Conservation (phyloP, 768 basidiomycete genomes). For the Tulasnella sp. region DNA sequence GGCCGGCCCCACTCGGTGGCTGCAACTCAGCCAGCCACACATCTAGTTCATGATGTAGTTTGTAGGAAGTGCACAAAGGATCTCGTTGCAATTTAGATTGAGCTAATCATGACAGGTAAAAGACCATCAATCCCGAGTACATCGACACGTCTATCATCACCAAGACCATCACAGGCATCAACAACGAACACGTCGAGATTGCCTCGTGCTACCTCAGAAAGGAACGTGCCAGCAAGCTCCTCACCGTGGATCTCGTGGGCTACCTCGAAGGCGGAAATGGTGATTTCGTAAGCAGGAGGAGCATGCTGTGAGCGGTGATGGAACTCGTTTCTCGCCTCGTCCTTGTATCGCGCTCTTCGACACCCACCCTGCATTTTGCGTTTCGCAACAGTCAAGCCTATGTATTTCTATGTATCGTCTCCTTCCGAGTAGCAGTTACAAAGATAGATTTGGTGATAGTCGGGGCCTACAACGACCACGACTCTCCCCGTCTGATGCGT, state of each 20-base stretch:
- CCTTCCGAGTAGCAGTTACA: not conserved
- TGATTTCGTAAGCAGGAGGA: slow-evolving; percentile 12
- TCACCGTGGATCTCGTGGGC: slow-evolving; percentile 90
- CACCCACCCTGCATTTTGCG: not conserved
- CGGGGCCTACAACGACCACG: not conserved
- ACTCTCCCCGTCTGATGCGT: not conserved
- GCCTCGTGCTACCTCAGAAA: slow-evolving; percentile 69
- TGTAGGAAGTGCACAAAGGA: too few relatives aligned
- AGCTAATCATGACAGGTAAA: too few relatives aligned
- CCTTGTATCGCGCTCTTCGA: not conserved
- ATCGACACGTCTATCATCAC: slow-evolving; percentile 60
- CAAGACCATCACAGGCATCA: slow-evolving; percentile 55
- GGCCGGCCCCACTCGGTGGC: too few relatives aligned
- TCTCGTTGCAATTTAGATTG: too few relatives aligned
- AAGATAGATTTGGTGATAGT: not conserved
- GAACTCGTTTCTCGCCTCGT: not conserved
- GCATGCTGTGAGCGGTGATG: slow-evolving; percentile 18
- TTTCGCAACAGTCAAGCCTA: not conserved
- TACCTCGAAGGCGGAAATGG: slow-evolving; percentile 52
- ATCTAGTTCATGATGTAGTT: too few relatives aligned
- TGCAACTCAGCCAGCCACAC: too few relatives aligned
- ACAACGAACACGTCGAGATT: slow-evolving; percentile 62
- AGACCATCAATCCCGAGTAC: slow-evolving; percentile 57
- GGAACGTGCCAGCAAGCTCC: slow-evolving; percentile 85
- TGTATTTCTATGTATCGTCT: not conserved